A percentile compares a stretch with the other conserved stretches of the same genome.
Evolutionary conservation across 2,329 filamentous ascomycete species (phyloP).

Genomic region (Cladosporium sphaerospermum): DNA sequence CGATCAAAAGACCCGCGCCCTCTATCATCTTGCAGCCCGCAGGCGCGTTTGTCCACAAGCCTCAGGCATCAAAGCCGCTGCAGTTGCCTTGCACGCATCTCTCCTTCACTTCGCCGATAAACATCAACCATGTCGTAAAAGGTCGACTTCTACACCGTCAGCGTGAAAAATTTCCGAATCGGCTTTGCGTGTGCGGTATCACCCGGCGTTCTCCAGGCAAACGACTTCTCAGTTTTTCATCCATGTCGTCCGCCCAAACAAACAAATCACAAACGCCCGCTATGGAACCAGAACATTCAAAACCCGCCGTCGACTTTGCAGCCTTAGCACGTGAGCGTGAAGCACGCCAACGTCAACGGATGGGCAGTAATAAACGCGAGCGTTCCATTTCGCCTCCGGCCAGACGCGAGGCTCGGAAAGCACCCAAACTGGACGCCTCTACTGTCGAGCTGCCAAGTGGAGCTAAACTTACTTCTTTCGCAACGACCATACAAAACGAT

Average conservation of each 20-base stretch:
- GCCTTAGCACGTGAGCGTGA: slow-evolving; percentile 2
- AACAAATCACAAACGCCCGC: not conserved
- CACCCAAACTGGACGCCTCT: slow-evolving; percentile 19
- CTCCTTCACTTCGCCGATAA: not conserved
- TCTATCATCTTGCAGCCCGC: not conserved
- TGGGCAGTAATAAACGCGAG: slow-evolving; percentile 47
- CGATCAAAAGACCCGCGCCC: too few species aligned
- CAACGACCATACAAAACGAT: slow-evolving; percentile 17
- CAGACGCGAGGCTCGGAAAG: slow-evolving; percentile 17
- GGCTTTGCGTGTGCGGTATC: too few species aligned
- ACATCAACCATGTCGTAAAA: too few species aligned
- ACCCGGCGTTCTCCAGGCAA: too few species aligned
- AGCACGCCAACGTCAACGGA: not conserved
- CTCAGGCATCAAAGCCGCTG: not conserved
- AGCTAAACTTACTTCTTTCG: slow-evolving; percentile 22
- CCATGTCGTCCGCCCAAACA: not conserved
- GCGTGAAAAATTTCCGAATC: too few species aligned
- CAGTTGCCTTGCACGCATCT: not conserved
- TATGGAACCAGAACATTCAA: not conserved
- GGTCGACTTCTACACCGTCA: too few species aligned
- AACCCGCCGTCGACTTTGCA: not conserved
- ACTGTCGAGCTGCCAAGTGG: slow-evolving; percentile 18
- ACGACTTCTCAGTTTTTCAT: not conserved
- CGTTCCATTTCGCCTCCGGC: slow-evolving; percentile 35
- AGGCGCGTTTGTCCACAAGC: not conserved